Percentiles rank a stretch among this genome's conserved stretches.
phyloP scores from a whole-genome alignment of 768 basidiomycete species.

The Leucosporidium yakuticum region DNA sequence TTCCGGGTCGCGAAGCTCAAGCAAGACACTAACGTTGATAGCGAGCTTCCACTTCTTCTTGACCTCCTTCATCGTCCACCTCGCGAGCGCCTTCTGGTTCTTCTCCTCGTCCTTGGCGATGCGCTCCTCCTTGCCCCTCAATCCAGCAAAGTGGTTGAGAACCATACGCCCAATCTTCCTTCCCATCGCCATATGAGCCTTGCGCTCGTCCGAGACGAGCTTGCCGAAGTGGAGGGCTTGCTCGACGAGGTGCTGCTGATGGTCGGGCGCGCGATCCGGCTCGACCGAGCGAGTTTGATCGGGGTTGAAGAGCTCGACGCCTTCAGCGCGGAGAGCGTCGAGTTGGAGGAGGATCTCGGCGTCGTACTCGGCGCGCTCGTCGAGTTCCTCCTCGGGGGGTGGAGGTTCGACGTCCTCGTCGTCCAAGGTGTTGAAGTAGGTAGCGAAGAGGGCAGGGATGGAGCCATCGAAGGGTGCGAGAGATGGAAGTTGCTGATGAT shows the following conservation, averaged over 20 bases:
- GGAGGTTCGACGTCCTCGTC: slow-evolving; percentile 46
- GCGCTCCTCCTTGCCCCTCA: slow-evolving; percentile 59
- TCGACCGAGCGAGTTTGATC: slow-evolving; percentile 40
- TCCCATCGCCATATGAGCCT: slow-evolving; percentile 44
- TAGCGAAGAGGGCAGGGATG: slow-evolving; percentile 55
- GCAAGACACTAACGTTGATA: slow-evolving; percentile 57
- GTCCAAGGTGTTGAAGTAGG: slow-evolving; percentile 55
- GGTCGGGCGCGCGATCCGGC: slow-evolving; percentile 36
- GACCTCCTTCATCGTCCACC: slow-evolving; percentile 64
- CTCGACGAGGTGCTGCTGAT: slow-evolving; percentile 44
- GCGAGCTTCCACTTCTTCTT: slow-evolving; percentile 81
- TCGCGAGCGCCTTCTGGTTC: slow-evolving; percentile 60
- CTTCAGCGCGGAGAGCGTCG: slow-evolving; percentile 49
- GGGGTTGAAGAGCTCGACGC: slow-evolving; percentile 48
- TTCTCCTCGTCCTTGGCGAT: slow-evolving; percentile 60
- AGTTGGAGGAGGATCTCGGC: slow-evolving; percentile 50
- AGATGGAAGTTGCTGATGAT: slow-evolving; percentile 63
- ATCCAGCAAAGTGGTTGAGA: slow-evolving; percentile 66
- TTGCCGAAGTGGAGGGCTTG: slow-evolving; percentile 42
- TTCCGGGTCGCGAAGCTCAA: not conserved
- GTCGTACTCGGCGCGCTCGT: slow-evolving; percentile 47
- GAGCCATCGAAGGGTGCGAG: slow-evolving; percentile 53
- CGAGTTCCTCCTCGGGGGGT: slow-evolving; percentile 37
- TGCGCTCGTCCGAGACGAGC: slow-evolving; percentile 45
- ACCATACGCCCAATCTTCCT: slow-evolving; percentile 59